Evolutionary conservation across 2,329 filamentous ascomycete species (phyloP), one percentile per base, ranked within the genome.

Genomic region (Bertia moriformis): DNA sequence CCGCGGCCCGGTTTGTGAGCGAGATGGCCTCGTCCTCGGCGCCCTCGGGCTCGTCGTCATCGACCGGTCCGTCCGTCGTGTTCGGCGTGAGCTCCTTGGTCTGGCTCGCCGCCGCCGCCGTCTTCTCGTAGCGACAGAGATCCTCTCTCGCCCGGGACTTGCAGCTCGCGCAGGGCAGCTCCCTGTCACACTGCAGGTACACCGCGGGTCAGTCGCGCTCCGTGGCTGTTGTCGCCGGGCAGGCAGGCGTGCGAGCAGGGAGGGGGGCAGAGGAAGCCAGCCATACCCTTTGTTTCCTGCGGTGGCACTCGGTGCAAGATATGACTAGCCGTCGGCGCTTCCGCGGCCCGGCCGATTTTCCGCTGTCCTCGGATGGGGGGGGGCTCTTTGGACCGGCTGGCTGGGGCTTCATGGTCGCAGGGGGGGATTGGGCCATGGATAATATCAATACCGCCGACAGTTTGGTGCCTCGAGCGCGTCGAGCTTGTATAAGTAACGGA

Each of bases 221-320:
- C 7, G 7, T 10, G 22, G n/a, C 7, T n/a, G 7, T n/a, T 10
- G 22, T 27, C 7, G 22, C 22, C 7, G n/a, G 22, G 22, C 22
- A 27, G 22, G 22, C 22, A 27, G 22, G 22, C 22, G n/a, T 7
- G 22, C 22, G n/a, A n/a, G 22, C n/a, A 27, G 22, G 22, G 7
- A 27, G 7, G 7, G 27, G 40, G 39, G 41, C 30, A 40, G n/a
- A n/a, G n/a, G n/a, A n/a, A n/a, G n/a, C n/a, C n/a, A n/a, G n/a
- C 15, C 49, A 24, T 35, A 69, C 69, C 62, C 73, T 73, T 50
- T 76, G 71, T 50, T 79, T 79, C 43, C 74, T 63, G 43, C 73
- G 62, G 53, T 78, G 74, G 46, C 74, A 79, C 50, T 79, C 73
- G 10, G 67, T 73, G 47, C 74, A 79, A 4, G 71, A 77, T 41